Conservation (phyloP, 805 yeast species). For the Candida arabinofermentans region DNA sequence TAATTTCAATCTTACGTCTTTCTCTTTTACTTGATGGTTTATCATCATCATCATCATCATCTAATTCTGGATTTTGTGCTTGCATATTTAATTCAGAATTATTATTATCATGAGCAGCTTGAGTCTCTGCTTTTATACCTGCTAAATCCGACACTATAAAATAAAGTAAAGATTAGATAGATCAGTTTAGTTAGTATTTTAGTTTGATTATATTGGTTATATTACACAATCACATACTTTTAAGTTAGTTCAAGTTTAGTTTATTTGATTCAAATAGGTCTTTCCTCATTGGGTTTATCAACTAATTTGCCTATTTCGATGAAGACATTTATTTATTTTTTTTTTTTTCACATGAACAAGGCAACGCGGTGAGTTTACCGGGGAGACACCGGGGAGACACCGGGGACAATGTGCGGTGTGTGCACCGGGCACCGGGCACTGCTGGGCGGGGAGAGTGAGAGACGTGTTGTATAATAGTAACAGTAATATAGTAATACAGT, state of each 20-base stretch:
- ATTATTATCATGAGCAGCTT: conserved; percentile 20
- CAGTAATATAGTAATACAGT: too few species aligned
- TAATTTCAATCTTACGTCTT: conserved; percentile 89
- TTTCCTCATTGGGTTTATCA: conserved; percentile 19
- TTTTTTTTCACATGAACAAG: conserved; percentile 7
- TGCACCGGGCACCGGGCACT: too few species aligned
- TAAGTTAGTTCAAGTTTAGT: background rate
- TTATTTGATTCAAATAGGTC: background rate
- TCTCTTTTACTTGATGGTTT: conserved; percentile 49
- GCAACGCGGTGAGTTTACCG: background rate
- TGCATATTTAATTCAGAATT: conserved; percentile 17
- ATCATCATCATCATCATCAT: conserved; percentile 50
- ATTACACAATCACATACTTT: background rate
- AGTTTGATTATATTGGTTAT: background rate
- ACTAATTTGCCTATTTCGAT: conserved; percentile 26
- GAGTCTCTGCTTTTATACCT: conserved; percentile 20
- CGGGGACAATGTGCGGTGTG: too few species aligned
- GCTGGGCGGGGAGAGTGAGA: too few species aligned
- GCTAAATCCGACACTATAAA: conserved; percentile 24
- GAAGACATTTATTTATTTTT: too few species aligned
- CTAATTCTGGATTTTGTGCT: conserved; percentile 29
- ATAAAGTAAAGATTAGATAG: background rate
- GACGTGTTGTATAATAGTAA: too few species aligned
- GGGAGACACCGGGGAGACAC: too few species aligned
- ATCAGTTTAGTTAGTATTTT: conserved; percentile 8